Evolutionary conservation across 1,284 basidiomycete species (phyloP).

Genomic region (Pyrrhoderma noxium): DNA sequence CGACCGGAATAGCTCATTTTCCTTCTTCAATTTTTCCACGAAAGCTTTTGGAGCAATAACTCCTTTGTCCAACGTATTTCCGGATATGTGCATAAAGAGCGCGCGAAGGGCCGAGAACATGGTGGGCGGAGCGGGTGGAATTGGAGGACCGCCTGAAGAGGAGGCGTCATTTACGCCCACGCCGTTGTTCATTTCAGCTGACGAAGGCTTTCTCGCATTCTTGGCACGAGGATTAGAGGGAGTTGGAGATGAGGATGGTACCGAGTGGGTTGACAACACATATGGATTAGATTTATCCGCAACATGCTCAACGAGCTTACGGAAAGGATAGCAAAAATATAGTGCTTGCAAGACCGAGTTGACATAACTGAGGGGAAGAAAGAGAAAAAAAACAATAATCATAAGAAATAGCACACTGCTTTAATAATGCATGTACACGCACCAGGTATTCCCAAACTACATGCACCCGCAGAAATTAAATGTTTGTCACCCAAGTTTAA

Average conservation of each 20-base stretch:
- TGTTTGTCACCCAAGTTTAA: conserved; percentile 4
- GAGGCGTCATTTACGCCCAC: conserved; percentile 19
- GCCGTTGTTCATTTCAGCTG: conserved; percentile 26
- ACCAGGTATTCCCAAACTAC: conserved; percentile 85
- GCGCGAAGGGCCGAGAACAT: conserved; percentile 87
- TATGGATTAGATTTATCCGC: conserved; percentile 34
- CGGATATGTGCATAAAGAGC: conserved; percentile 79
- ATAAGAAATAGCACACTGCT: conserved; percentile 1
- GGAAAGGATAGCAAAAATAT: conserved; percentile 82
- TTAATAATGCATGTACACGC: conserved; percentile 22
- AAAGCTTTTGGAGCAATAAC: conserved; percentile 83
- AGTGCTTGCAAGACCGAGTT: conserved; percentile 97
- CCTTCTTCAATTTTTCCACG: conserved; percentile 82
- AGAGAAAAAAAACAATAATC: conserved; percentile 23
- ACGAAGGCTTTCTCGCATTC: conserved; percentile 33
- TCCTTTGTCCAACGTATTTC: conserved; percentile 69
- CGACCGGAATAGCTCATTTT: conserved; percentile 82
- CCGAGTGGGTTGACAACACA: neutral
- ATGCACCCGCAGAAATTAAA: conserved; percentile 11
- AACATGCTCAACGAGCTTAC: conserved; percentile 64
- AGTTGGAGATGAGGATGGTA: conserved; percentile 21
- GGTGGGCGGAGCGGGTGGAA: conserved; percentile 53
- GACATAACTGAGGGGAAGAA: conserved; percentile 64
- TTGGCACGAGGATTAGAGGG: conserved; percentile 18
- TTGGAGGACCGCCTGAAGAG: conserved; percentile 28